Evolutionary conservation across 1,139 yeast species (phyloP).

Genomic region (Kluyveromyces sp.): DNA sequence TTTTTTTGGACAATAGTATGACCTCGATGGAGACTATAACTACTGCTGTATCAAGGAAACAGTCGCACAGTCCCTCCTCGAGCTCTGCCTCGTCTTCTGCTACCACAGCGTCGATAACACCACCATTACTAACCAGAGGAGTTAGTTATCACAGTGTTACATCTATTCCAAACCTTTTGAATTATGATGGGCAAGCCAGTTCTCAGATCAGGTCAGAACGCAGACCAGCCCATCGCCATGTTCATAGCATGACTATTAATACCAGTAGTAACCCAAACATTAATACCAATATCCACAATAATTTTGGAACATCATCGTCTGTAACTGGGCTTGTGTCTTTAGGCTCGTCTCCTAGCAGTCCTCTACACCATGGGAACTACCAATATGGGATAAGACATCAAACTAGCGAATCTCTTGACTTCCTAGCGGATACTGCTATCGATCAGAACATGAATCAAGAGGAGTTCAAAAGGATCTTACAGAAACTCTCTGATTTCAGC

Average conservation of each 20-base stretch:
- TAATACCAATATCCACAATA: neutral
- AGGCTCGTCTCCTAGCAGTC: neutral
- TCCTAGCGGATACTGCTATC: slow-evolving; percentile 4
- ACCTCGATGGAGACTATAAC: slow-evolving; percentile 3
- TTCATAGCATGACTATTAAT: too few species aligned
- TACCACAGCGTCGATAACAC: slow-evolving; percentile 1
- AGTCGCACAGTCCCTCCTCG: neutral
- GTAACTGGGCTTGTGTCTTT: neutral
- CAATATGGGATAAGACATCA: neutral
- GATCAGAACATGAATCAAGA: slow-evolving; percentile 4
- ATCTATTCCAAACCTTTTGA: slow-evolving; percentile 5
- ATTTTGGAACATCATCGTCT: neutral
- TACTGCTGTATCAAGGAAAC: slow-evolving; percentile 1
- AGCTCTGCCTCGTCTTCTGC: neutral
- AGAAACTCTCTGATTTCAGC: neutral
- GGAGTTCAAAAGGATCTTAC: slow-evolving; percentile 2
- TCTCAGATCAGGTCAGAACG: slow-evolving; percentile 1
- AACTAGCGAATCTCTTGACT: slow-evolving; percentile 1
- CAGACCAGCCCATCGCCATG: neutral
- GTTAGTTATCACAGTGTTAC: slow-evolving; percentile 3
- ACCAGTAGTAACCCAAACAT: too few species aligned
- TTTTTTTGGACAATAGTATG: neutral
- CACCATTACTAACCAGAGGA: slow-evolving; percentile 1
- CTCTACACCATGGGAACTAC: neutral
- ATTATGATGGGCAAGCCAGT: slow-evolving; percentile 3